These are phyloP conservation scores for Daldinia sp. DNA, from an alignment of 2,329 filamentous ascomycete genomes.

Conservation along the genomic window DNA sequence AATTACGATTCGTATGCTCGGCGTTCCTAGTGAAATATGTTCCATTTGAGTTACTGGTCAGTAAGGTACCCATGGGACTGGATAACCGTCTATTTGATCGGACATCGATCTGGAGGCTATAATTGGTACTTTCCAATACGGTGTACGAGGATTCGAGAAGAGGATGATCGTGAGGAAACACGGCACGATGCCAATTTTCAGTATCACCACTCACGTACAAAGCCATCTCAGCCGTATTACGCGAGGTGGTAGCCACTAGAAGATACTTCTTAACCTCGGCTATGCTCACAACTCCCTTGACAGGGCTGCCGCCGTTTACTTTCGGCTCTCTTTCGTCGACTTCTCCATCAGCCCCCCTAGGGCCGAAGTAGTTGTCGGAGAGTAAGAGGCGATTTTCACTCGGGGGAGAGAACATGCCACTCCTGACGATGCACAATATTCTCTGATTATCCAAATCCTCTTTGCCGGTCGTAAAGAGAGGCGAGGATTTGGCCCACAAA, in stretches of 20 bases:
- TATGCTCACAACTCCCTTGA: conserved; percentile 84
- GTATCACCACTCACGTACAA: conserved; percentile 90
- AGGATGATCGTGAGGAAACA: conserved; percentile 85
- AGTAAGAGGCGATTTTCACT: conserved; percentile 82
- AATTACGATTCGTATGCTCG: conserved; percentile 90
- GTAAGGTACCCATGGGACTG: conserved; percentile 84
- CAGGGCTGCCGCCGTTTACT: conserved; percentile 78
- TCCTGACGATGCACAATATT: conserved; percentile 83
- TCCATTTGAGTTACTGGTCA: conserved; percentile 97
- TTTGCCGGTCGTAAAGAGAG: conserved; percentile 77
- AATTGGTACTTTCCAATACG: conserved; percentile 93
- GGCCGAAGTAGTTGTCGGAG: conserved; percentile 85
- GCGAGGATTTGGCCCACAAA: conserved; percentile 85
- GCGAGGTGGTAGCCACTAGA: conserved; percentile 82
- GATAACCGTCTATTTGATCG: conserved; percentile 74
- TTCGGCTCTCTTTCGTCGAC: conserved; percentile 79
- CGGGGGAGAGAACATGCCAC: conserved; percentile 76
- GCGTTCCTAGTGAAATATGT: conserved; percentile 95
- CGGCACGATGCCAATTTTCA: conserved; percentile 87
- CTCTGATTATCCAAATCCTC: conserved; percentile 75
- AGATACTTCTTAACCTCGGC: conserved; percentile 88
- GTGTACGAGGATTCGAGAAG: conserved; percentile 90
- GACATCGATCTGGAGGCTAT: conserved; percentile 97
- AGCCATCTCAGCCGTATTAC: conserved; percentile 88
- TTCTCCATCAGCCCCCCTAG: conserved; percentile 58